A percentile compares a stretch with the other conserved stretches of the same genome.
Conservation (phyloP, 345 rosid species). For the Gossypium herbaceum region DNA sequence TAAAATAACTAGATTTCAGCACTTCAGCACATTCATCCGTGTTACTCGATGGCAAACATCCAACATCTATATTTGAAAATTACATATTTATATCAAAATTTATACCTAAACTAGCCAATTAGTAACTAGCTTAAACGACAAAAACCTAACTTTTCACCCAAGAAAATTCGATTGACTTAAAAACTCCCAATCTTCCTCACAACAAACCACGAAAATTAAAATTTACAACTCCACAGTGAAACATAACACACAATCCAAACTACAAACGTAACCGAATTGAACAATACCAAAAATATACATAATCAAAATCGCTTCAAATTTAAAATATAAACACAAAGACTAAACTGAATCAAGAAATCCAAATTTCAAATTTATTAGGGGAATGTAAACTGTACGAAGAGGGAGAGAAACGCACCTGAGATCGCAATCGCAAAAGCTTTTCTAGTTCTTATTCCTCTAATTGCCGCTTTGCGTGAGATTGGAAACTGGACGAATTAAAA, state of each 20-base stretch:
- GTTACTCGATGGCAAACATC: not conserved
- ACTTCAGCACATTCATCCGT: not conserved
- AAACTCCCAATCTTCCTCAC: not conserved
- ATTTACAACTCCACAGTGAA: not conserved
- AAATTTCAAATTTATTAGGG: not conserved
- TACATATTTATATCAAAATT: not conserved
- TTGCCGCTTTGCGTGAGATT: constrained; percentile 4
- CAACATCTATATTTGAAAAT: not conserved
- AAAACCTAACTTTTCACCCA: not conserved
- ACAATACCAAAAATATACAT: not conserved
- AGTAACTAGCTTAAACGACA: not conserved
- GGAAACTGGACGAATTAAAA: not conserved
- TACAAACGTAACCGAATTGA: not conserved
- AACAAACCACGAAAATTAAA: not conserved
- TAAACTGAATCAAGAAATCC: not conserved
- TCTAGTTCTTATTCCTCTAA: not conserved
- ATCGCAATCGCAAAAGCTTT: not conserved
- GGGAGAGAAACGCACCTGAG: constrained; percentile 20
- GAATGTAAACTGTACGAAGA: not conserved
- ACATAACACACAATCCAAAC: not conserved
- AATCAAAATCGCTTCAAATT: not conserved
- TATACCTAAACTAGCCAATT: not conserved
- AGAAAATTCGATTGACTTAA: not conserved
- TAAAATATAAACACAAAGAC: not conserved
- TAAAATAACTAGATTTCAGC: not conserved